A percentile compares a stretch with the other conserved stretches of the same genome.
These are phyloP conservation scores for Leucogyrophana mollusca DNA, from an alignment of 768 basidiomycete species.

Conservation along the genomic window DNA sequence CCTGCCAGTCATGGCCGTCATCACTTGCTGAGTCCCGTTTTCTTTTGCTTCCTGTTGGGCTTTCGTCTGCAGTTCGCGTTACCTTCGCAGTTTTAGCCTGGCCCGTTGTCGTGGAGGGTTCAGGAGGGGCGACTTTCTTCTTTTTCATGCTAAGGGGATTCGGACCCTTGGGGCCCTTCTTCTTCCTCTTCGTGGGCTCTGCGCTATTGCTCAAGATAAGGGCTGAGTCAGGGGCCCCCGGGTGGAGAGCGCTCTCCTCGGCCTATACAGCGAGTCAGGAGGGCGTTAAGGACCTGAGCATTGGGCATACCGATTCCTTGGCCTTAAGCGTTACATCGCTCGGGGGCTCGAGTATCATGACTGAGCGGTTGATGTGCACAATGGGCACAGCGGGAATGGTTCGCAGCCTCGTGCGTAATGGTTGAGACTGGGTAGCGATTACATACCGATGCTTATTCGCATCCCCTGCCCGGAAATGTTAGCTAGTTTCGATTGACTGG, in stretches of 20 bases:
- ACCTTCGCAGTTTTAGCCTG: not conserved
- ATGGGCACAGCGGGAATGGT: constrained; percentile 83
- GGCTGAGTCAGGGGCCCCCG: constrained; percentile 49
- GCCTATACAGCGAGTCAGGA: constrained; percentile 38
- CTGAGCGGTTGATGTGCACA: constrained; percentile 87
- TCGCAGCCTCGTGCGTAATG: constrained; percentile 69
- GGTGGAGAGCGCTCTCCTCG: constrained; percentile 60
- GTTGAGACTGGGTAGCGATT: constrained; percentile 78
- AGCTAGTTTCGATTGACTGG: not conserved
- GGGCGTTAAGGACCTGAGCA: not conserved
- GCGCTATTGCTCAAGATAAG: constrained; percentile 32
- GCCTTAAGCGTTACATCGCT: constrained; percentile 70
- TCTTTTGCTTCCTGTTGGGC: constrained; percentile 17
- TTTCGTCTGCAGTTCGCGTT: not conserved
- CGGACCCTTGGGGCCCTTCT: constrained; percentile 78
- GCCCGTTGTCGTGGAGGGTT: not conserved
- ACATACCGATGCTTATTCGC: constrained; percentile 93
- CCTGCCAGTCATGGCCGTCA: not conserved
- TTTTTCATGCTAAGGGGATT: constrained; percentile 94
- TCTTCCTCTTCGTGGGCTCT: constrained; percentile 48
- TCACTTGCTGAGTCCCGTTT: not conserved
- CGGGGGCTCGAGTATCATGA: constrained; percentile 91
- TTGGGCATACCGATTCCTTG: constrained; percentile 56
- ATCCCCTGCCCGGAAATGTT: constrained; percentile 46
- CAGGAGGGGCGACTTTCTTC: constrained; percentile 45